These are phyloP conservation scores for Beauveria sp. DNA, from an alignment of 2,329 filamentous ascomycete species.

Conservation along the genomic window DNA sequence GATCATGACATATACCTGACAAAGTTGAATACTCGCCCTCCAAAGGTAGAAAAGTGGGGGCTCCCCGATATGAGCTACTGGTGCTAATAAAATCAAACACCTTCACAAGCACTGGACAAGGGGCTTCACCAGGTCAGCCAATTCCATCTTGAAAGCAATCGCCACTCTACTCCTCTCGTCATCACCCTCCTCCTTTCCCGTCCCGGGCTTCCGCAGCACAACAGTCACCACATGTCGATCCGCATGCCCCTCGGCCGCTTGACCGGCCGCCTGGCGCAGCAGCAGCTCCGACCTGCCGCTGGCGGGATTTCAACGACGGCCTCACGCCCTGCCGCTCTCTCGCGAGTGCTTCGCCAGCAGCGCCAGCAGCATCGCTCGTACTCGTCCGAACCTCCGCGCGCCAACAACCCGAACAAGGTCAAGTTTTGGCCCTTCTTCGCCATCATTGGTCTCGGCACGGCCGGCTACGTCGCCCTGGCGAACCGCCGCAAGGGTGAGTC, in stretches of 20 bases:
- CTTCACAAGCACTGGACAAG: too few relatives aligned
- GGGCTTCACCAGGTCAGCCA: too few relatives aligned
- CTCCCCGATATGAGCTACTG: too few relatives aligned
- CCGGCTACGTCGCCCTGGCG: constrained; percentile 43
- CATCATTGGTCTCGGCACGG: constrained; percentile 40
- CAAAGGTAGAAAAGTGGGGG: too few relatives aligned
- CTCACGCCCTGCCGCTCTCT: constrained; percentile 12
- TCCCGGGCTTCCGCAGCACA: not conserved
- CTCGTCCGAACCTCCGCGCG: constrained; percentile 30
- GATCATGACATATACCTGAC: too few relatives aligned
- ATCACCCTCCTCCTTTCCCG: not conserved
- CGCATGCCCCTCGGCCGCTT: constrained; percentile 23
- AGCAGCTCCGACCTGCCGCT: constrained; percentile 5
- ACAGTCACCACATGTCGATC: constrained; percentile 24
- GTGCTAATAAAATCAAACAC: too few relatives aligned
- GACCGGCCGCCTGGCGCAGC: constrained; percentile 16
- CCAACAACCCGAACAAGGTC: constrained; percentile 29
- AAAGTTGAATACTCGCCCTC: too few relatives aligned
- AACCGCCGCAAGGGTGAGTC: constrained; percentile 42
- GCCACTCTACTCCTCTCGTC: not conserved
- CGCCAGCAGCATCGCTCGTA: constrained; percentile 29
- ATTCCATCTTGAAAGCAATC: too few relatives aligned
- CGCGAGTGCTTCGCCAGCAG: constrained; percentile 14
- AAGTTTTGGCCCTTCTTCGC: constrained; percentile 53
- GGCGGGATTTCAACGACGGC: constrained; percentile 1